These are phyloP conservation scores for Elymus sibiricus DNA, from an alignment of 176 grass and related monocot genomes.

Conservation along the genomic window DNA sequence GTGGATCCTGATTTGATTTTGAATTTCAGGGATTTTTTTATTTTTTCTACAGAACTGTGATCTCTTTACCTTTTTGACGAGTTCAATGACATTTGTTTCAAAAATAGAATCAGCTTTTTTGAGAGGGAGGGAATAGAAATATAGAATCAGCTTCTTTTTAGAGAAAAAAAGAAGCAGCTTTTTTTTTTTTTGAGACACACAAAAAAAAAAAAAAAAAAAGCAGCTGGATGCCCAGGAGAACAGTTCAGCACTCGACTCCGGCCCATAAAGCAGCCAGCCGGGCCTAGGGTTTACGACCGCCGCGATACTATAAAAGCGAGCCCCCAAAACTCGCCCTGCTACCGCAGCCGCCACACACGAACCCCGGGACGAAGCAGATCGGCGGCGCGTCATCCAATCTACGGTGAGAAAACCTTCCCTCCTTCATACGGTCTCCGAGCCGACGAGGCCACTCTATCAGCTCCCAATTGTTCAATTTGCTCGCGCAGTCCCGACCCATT, in stretches of 20 bases:
- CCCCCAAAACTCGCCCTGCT: neutral
- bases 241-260: neutral
- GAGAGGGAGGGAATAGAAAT: neutral
- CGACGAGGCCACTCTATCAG: neutral
- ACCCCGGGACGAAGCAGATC: neutral
- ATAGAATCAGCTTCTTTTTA: neutral
- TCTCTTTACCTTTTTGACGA: too few species aligned
- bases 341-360: constrained; percentile 9
- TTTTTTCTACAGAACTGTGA: too few species aligned
- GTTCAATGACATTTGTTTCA: too few species aligned
- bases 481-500: neutral
- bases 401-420: neutral
- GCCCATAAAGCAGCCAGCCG: neutral
- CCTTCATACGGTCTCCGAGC: neutral
- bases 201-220: too few species aligned
- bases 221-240: neutral
- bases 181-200: too few species aligned
- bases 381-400: constrained; percentile 1
- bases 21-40: too few species aligned
- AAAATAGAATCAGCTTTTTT: too few species aligned
- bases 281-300: constrained; percentile 34
- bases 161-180: too few species aligned
- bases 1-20: too few species aligned
- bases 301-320: neutral
- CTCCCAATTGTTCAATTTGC: neutral